Conservation (phyloP, 2,329 filamentous ascomycete genomes). For the Fusarium camptoceras region DNA sequence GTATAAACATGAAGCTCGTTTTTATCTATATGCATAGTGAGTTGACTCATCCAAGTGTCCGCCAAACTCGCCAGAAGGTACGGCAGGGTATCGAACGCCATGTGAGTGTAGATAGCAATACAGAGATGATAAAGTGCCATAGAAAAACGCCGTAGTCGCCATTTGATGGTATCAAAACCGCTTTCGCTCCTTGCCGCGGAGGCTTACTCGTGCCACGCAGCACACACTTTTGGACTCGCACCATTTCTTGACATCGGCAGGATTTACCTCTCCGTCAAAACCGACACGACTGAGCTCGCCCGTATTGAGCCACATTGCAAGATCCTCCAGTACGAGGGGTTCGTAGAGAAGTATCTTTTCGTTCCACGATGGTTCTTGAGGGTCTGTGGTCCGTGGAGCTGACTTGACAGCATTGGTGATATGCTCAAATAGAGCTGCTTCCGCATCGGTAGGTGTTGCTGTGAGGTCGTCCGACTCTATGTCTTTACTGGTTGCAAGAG, state of each 20-base stretch:
- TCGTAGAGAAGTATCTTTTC: conserved; percentile 96
- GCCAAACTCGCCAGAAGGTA: neutral
- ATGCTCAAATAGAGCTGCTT: conserved; percentile 60
- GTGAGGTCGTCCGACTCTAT: conserved; percentile 58
- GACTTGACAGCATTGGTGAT: conserved; percentile 68
- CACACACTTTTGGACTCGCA: conserved; percentile 89
- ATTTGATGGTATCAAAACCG: conserved; percentile 49
- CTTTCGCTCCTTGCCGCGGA: conserved; percentile 66
- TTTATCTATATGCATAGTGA: conserved; percentile 6
- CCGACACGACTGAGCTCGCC: conserved; percentile 72
- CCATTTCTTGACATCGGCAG: conserved; percentile 83
- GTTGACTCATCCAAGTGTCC: conserved; percentile 7
- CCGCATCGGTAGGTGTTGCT: conserved; percentile 55
- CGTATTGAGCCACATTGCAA: conserved; percentile 84
- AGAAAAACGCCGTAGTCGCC: conserved; percentile 36
- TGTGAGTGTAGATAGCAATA: conserved; percentile 1
- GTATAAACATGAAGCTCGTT: conserved; percentile 18
- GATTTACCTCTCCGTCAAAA: conserved; percentile 73
- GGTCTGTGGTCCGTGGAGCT: conserved; percentile 62
- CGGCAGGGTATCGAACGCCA: neutral
- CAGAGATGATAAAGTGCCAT: conserved; percentile 2
- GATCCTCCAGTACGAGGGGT: conserved; percentile 86
- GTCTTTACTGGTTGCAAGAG: conserved; percentile 59
- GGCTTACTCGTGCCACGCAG: conserved; percentile 76
- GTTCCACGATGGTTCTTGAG: conserved; percentile 76